These are phyloP conservation scores for Stachybotrys chlorohalonatus DNA, from an alignment of 2,329 filamentous ascomycete genomes.

Conservation along the genomic window DNA sequence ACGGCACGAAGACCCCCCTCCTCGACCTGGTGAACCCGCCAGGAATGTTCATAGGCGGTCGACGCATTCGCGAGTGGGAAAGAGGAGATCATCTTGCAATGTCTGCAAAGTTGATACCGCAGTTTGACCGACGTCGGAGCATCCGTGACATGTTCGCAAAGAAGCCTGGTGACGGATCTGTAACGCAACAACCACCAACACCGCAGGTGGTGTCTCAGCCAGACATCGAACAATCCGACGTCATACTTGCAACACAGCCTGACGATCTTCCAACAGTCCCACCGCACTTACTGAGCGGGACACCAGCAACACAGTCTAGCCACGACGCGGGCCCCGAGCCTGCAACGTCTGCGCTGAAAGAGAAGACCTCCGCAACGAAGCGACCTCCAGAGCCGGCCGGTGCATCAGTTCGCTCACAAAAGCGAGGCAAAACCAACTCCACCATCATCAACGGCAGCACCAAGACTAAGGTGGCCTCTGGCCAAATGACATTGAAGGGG, in stretches of 20 bases:
- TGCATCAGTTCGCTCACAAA: slow-evolving; percentile 7
- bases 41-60: slow-evolving; percentile 60
- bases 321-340: background rate
- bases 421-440: slow-evolving; percentile 15
- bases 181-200: background rate
- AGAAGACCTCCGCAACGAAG: slow-evolving; percentile 4
- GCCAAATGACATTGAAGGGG: slow-evolving; percentile 57
- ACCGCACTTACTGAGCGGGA: background rate
- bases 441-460: slow-evolving; percentile 18
- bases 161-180: slow-evolving; percentile 6
- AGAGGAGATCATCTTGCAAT: slow-evolving; percentile 58
- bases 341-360: background rate
- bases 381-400: slow-evolving; percentile 6
- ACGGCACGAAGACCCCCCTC: slow-evolving; percentile 38
- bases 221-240: background rate
- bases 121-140: slow-evolving; percentile 74
- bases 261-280: background rate
- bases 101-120: slow-evolving; percentile 76
- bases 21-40: slow-evolving; percentile 70
- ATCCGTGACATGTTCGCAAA: slow-evolving; percentile 88
- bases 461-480: slow-evolving; percentile 19
- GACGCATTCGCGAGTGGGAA: slow-evolving; percentile 57
- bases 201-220: background rate
- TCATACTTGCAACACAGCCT: background rate
- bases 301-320: background rate